A percentile compares a stretch with the other conserved stretches of the same genome.
Conservation (phyloP, 331 rosid genomes). For the Acacia pycnantha region DNA sequence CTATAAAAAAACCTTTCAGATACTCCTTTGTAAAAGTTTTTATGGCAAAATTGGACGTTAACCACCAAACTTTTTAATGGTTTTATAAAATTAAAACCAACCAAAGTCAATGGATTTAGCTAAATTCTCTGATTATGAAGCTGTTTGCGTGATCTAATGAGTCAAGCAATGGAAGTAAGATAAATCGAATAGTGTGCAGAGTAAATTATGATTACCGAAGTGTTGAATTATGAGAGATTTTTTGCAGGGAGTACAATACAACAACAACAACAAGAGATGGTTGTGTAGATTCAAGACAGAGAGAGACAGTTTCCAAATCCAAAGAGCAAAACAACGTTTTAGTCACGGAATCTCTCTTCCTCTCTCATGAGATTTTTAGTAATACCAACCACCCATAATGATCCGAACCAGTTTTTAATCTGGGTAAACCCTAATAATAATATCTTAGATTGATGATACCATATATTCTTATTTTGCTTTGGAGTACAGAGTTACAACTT, state of each 20-base stretch:
- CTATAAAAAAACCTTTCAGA: too few species aligned
- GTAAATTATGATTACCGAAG: neutral
- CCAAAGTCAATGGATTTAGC: neutral
- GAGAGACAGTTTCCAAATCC: neutral
- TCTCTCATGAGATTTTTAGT: neutral
- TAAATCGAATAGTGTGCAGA: neutral
- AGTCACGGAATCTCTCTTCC: neutral
- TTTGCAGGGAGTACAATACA: neutral
- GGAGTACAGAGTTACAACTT: constrained; percentile 32
- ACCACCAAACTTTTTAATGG: too few species aligned
- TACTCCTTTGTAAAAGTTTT: too few species aligned
- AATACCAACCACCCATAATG: neutral
- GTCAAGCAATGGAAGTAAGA: neutral
- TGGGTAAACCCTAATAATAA: neutral
- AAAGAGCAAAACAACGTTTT: neutral
- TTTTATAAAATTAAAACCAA: neutral
- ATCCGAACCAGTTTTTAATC: neutral
- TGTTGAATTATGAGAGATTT: neutral
- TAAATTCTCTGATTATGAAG: neutral
- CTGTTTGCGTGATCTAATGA: neutral
- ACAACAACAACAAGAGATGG: neutral
- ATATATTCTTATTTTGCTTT: constrained; percentile 28
- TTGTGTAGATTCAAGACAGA: neutral
- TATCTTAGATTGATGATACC: neutral
- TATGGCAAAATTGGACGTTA: too few species aligned